Evolutionary conservation across 306 rosid species (phyloP), one percentile per base, ranked within the genome.

Genomic region (Bauhinia variegata): DNA sequence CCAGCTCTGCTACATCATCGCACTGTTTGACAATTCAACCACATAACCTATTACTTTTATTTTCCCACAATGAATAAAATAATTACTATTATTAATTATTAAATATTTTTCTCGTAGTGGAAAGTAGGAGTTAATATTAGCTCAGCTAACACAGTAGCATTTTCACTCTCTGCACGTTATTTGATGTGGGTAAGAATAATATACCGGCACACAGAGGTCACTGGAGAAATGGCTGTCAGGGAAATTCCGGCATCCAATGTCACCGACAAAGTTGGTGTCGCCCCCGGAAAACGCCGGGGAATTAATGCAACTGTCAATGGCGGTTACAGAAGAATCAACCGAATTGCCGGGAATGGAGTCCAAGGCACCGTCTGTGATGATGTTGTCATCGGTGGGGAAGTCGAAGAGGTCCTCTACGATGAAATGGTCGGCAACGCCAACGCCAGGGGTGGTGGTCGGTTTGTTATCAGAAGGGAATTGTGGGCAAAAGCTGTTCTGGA

Each of bases 121-220:
- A 34, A 54, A 8, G 37, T 15, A 43, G 1, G 31, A 2, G 28
- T 1, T 1, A 23, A n/a, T n/a, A n/a, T n/a, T 23, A 23, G 28
- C 28, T 23, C 2, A 23, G 28, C 28, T 23, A 23, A 2, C 28
- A n/a, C n/a, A 23, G 2, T 23, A 23, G 28, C 28, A 23, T 23
- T 23, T 23, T n/a, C n/a, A n/a, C n/a, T n/a, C n/a, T n/a, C n/a
- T n/a, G 38, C 43, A 54, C 50, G 71, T 44, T 53, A 39, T 33
- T 23, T 23, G n/a, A n/a, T n/a, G n/a, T n/a, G n/a, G 0, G 41
- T 7, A 52, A 15, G 12, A 12, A 75, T 59, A 52, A 52, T 41
- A 44, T 87, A 87, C 99, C 97, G 99, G 97, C 7, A 88, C 80
- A 62, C 84, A 80, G 72, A 93, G 89, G 74, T 88, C 96, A 30